Evolutionary conservation across 2,329 filamentous ascomycete genomes (phyloP), one percentile per base, ranked within the genome.

Genomic region (Rhinocladiella similis): DNA sequence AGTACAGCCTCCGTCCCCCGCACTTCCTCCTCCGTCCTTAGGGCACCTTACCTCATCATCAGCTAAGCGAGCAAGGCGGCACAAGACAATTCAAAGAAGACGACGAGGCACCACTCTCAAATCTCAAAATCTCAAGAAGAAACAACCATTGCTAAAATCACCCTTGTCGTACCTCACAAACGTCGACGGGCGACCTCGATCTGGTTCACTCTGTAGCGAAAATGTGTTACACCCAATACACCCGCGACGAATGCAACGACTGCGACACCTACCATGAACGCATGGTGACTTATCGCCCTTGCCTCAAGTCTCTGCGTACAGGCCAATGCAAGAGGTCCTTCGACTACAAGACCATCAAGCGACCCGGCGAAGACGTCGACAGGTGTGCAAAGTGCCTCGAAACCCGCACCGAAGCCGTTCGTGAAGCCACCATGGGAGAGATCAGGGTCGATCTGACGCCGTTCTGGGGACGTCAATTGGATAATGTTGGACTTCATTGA

Each of bases 161-260:
- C 4, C 7, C 25, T 27, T n/a, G n/a, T n/a, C n/a, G n/a, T n/a
- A n/a, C n/a, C n/a, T n/a, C n/a, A n/a, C 25, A 27, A 27, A 27
- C 3, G 25, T 27, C 25, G 4, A 4, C 25, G 25, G 3, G 3
- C 25, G 7, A 27, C 25, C 25, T 27, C 25, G 25, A 27, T 27
- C 25, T 27, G 25, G 7, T 3, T 27, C n/a, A n/a, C n/a, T 27
- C 25, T 27, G 25, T 27, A 27, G 13, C 22, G 16, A 18, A 35
- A 36, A 54, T 54, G 52, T 54, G 52, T 20, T 54, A 50, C 39
- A 43, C 35, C 25, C 46, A 49, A 14, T 54, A 54, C 38, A 36
- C 49, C 46, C 49, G 36, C 46, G 46, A 54, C 18, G 43, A 48
- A 16, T 54, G 52, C 27, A 12, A 35, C 25, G 36, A 42, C 46